phyloP scores from a whole-genome alignment of 2,329 filamentous ascomycete species.

The Ilyonectria mors-panacis region DNA sequence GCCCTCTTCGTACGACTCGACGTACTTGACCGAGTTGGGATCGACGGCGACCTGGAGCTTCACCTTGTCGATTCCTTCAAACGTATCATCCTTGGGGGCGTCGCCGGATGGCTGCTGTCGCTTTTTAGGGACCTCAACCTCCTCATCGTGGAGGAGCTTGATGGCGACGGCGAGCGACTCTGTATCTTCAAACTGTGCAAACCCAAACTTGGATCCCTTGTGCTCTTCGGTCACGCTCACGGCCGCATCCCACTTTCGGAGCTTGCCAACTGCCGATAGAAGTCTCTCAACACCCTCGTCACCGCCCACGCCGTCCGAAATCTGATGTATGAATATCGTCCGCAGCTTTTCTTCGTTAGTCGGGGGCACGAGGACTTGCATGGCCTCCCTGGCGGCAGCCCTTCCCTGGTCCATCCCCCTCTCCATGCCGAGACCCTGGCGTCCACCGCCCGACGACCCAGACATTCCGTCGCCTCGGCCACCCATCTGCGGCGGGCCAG shows the following conservation, averaged over 20 bases:
- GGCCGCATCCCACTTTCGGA: conserved; percentile 89
- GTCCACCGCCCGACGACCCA: conserved; percentile 53
- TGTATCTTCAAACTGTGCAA: conserved; percentile 94
- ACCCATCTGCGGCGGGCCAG: conserved; percentile 57
- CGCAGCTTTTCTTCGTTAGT: conserved; percentile 92
- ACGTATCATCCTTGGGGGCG: conserved; percentile 60
- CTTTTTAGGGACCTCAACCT: conserved; percentile 86
- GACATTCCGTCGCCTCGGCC: conserved; percentile 61
- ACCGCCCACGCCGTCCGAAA: conserved; percentile 83
- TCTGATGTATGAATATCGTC: conserved; percentile 90
- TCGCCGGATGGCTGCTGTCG: conserved; percentile 73
- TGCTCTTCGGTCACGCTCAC: conserved; percentile 73
- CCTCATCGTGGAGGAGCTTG: conserved; percentile 85
- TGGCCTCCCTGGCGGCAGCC: conserved; percentile 75
- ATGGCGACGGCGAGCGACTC: conserved; percentile 89
- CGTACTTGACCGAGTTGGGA: conserved; percentile 84
- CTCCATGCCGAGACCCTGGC: conserved; percentile 72
- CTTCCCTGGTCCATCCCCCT: conserved; percentile 77
- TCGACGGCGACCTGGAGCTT: conserved; percentile 84
- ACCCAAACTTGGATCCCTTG: conserved; percentile 90
- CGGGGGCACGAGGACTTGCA: conserved; percentile 83
- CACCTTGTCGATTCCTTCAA: conserved; percentile 75
- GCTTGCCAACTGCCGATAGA: conserved; percentile 80
- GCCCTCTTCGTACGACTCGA: conserved; percentile 83
- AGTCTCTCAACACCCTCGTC: conserved; percentile 87